Percentiles rank a stretch among this genome's conserved stretches.
These are phyloP conservation scores for Sanguinoderma infundibulare DNA, from an alignment of 1,284 basidiomycete genomes.

Conservation along the genomic window DNA sequence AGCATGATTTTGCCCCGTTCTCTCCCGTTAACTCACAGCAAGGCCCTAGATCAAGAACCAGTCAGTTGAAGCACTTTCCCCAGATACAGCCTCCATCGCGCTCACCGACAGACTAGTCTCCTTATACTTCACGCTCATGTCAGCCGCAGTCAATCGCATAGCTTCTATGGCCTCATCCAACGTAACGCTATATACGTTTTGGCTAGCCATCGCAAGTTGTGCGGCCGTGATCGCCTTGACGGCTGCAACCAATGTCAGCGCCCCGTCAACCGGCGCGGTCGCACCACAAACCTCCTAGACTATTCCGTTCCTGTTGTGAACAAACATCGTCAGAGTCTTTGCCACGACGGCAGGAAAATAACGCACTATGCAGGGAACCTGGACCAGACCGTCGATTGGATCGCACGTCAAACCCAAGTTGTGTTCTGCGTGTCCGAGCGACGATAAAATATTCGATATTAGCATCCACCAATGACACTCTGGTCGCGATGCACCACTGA, in stretches of 20 bases:
- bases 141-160: constrained; percentile 88
- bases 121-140: constrained; percentile 91
- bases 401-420: constrained; percentile 92
- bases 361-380: constrained; percentile 92
- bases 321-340: background rate
- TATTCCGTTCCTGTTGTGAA: constrained; percentile 75
- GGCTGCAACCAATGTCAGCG: constrained; percentile 46
- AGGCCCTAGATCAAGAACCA: constrained; percentile 50
- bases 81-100: background rate
- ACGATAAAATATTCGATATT: constrained; percentile 5
- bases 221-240: constrained; percentile 93
- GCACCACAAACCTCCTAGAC: constrained; percentile 67
- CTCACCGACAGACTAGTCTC: constrained; percentile 89
- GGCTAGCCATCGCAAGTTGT: constrained; percentile 90
- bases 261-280: background rate
- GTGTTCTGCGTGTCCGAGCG: constrained; percentile 57
- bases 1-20: background rate
- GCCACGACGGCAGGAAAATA: background rate
- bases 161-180: constrained; percentile 97
- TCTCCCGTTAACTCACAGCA: constrained; percentile 49
- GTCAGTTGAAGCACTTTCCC: background rate
- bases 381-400: constrained; percentile 90
- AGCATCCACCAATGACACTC: background rate
- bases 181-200: constrained; percentile 86
- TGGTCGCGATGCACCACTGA: constrained; percentile 38